These are phyloP conservation scores for Russula earlei DNA, from an alignment of 768 basidiomycete species.

Conservation along the genomic window DNA sequence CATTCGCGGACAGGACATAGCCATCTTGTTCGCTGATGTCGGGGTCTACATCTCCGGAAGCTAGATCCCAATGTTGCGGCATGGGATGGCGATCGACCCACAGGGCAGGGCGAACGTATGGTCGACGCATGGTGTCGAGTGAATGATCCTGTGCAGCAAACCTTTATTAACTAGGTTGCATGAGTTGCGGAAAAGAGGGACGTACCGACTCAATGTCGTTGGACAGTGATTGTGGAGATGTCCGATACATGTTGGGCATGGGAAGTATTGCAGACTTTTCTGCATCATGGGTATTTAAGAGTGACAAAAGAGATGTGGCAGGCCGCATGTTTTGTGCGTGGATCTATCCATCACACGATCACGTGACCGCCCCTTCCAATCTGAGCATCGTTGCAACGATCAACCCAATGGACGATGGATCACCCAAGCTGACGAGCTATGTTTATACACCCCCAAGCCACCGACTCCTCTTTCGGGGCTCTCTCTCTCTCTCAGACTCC, in stretches of 20 bases:
- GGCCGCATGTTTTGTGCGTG: conserved; percentile 14
- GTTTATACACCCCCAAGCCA: conserved; percentile 28
- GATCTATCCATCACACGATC: background rate
- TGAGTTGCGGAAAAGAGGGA: background rate
- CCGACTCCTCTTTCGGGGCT: conserved; percentile 68
- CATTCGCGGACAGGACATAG: conserved; percentile 13
- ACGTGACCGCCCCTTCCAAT: background rate
- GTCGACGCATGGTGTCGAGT: background rate
- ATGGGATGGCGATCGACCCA: background rate
- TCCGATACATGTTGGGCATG: background rate
- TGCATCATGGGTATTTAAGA: conserved; percentile 1
- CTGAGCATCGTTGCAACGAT: too few relatives aligned
- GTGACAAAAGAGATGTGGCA: background rate
- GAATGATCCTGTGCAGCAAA: background rate
- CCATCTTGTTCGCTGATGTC: conserved; percentile 20
- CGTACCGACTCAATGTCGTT: background rate
- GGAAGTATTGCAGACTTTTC: background rate
- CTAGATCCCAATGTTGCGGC: conserved; percentile 1
- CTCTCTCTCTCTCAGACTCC: conserved; percentile 66
- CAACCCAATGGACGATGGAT: conserved; percentile 9
- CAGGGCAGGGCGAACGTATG: conserved; percentile 5
- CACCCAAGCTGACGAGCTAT: conserved; percentile 17
- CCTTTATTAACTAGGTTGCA: background rate
- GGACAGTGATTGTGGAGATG: background rate
- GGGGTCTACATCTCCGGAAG: background rate